Conservation (phyloP, 495 filamentous ascomycete genomes). For the Emericellopsis terricola region DNA sequence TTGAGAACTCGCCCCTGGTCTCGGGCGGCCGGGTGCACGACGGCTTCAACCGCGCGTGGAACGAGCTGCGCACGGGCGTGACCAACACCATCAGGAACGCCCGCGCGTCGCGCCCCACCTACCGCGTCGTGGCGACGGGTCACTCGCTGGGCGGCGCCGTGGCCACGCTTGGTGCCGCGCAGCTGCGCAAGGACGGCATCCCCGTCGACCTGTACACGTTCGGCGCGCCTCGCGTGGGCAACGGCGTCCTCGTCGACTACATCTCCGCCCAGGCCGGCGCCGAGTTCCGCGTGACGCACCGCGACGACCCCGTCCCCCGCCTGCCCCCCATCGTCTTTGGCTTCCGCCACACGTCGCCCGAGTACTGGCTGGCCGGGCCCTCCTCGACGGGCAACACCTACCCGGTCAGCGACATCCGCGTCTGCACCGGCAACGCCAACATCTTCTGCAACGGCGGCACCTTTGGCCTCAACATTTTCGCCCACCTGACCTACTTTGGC, state of each 20-base stretch:
- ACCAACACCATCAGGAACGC: conserved; percentile 11
- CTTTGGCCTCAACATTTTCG: conserved; percentile 9
- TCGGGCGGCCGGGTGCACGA: conserved; percentile 16
- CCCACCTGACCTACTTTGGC: conserved; percentile 21
- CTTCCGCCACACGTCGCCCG: conserved; percentile 45
- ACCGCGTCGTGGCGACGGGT: conserved; percentile 39
- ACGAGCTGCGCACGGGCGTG: conserved; percentile 11
- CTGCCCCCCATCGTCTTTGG: conserved; percentile 37
- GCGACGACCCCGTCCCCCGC: conserved; percentile 45
- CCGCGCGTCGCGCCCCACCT: conserved; percentile 22
- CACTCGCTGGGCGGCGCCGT: conserved; percentile 55
- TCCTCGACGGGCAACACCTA: conserved; percentile 8
- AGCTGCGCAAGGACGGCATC: conserved; percentile 31
- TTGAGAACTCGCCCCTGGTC: conserved; percentile 13
- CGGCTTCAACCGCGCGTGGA: conserved; percentile 20
- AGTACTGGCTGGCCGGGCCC: conserved; percentile 36
- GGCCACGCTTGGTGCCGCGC: conserved; percentile 39
- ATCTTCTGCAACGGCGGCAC: conserved; percentile 21
- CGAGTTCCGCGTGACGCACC: conserved; percentile 50
- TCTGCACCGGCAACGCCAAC: conserved; percentile 19
- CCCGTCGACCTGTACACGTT: conserved; percentile 37
- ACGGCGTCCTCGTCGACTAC: conserved; percentile 32
- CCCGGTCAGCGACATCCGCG: conserved; percentile 11
- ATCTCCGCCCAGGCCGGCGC: conserved; percentile 27
- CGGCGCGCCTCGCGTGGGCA: conserved; percentile 51